Base-by-base conservation (phyloP, 2,329 filamentous ascomycete species). In the Aspergillus tamarii region DNA sequence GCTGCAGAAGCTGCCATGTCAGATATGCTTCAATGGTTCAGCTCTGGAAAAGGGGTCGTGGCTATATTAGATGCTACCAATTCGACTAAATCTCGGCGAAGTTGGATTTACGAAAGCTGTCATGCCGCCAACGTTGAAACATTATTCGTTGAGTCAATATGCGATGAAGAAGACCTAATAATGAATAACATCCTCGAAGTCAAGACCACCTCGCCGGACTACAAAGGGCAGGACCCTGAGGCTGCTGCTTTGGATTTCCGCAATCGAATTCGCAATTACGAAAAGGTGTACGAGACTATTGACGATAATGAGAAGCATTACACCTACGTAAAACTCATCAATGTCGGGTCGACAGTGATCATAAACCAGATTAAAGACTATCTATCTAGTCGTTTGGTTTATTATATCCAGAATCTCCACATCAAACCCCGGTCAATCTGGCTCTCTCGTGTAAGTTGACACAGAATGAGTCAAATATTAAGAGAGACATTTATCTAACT, bases 361-460 rank as follows among this genome's bases (percentile, higher is more conserved):
- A 98, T 99, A 86, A 99, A 98, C 81, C 90, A 91, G 75, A 97
- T 99, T 74, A 90, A 93, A 76, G 95, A 99, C 79, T 99, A 99
- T 75, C 85, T 99, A 32, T 95, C 97, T 77, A 97, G 93, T 77
- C 90, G 95, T 63, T 90, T 99, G 52, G 94, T 99, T 53, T 99
- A 99, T 80, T 99, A 97, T 77, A 88, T 98, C 63, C 97, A 98
- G 89, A 99, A 98, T 77, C 85, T 99, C 45, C 95, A 99, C 81
- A 99, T 99, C 78, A 94, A 94, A 68, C 94, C 94, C 21, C 88
- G 95, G 62, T 96, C 93, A 4, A 96, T 99, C 69, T 99, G 95
- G 95, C 83, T 99, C 58, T 98, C 95, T 69, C 86, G 95, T 67
- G 92, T 94, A 83, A 80, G 89, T 85, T 43, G 16, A 59, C n/a